These are phyloP conservation scores for Cercospora berteroae DNA, from an alignment of 2,329 filamentous ascomycete genomes.

Conservation along the genomic window DNA sequence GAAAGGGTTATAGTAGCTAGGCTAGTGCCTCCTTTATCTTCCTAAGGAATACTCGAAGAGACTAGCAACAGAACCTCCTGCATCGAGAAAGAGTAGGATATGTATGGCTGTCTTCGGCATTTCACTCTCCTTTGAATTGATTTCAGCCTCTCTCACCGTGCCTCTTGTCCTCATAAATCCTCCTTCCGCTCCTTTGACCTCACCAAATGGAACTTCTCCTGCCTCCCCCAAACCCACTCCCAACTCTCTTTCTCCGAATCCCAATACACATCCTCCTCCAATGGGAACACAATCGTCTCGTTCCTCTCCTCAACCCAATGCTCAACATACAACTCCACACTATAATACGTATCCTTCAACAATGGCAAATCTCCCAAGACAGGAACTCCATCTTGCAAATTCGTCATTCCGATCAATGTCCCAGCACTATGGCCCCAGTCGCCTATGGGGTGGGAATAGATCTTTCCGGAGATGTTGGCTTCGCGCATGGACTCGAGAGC, in stretches of 20 bases:
- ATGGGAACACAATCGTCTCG: slow-evolving; percentile 19
- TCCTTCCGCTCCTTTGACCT: not conserved
- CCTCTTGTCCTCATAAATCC: not conserved
- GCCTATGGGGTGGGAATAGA: slow-evolving; percentile 27
- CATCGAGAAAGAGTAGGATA: not conserved
- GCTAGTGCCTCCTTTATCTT: too few species aligned
- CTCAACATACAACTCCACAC: slow-evolving; percentile 25
- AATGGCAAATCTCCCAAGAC: slow-evolving; percentile 24
- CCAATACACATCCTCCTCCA: slow-evolving; percentile 30
- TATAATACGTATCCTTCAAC: slow-evolving; percentile 23
- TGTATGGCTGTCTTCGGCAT: not conserved
- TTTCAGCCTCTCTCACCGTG: not conserved
- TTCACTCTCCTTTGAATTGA: not conserved
- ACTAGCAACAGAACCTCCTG: not conserved
- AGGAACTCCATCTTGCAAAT: slow-evolving; percentile 24
- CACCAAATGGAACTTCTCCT: slow-evolving; percentile 26
- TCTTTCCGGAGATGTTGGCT: slow-evolving; percentile 18
- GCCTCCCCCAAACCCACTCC: slow-evolving; percentile 27
- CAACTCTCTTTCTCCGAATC: slow-evolving; percentile 15
- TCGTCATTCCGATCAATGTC: slow-evolving; percentile 25
- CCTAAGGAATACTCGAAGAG: too few species aligned
- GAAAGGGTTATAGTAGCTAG: too few species aligned
- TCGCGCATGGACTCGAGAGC: slow-evolving; percentile 13
- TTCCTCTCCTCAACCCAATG: slow-evolving; percentile 23
- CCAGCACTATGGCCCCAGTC: slow-evolving; percentile 28